Evolutionary conservation across 192 early-diverging fungal genomes (phyloP), one percentile per base, ranked within the genome.

Genomic region (Backusella tarrabulga): DNA sequence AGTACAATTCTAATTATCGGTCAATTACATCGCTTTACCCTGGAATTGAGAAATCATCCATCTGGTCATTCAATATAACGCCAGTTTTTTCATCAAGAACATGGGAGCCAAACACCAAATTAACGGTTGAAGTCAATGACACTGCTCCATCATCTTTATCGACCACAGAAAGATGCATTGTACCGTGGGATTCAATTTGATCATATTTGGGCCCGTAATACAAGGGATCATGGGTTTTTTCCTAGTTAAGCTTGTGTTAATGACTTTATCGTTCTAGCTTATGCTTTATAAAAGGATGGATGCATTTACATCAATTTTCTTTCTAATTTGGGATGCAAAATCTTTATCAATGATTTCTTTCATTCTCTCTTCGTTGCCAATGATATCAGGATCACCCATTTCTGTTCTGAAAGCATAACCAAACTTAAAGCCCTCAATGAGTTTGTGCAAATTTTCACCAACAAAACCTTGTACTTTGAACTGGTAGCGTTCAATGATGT

Each of bases 41-140:
- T 41, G 91, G 91, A 17, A 92, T 93, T 67, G 92, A 93, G 77
- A 97, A 99, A 77, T 99, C 96, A 83, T 97, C 94, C 96, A 97
- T 97, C 79, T 97, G 91, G 78, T 97, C 90, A 80, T 99, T 99
- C 50, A 99, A 85, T 34, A 99, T 92, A 56, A 99, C 85, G 17
- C 96, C 97, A 0, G 95, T 97, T 23, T 75, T 84, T 17, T 89
- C 90, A 81, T 99, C 95, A 89, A 97, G 88, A 29, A 99, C 79
- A 60, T 89, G 91, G 1, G 95, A 92, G 9, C 97, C 97, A 87
- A 97, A 97, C 41, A 92, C 77, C 36, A 97, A 81, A 83, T 99
- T 99, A 7, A 95, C 87, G 0, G 97, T 99, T 23, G 93, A 95
- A 0, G 96, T 97, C 77, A 97, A 75, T 7, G 95, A 83, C n/a